Base-by-base conservation (phyloP, 768 basidiomycete species). In the Candolleomyces aberdarensis region DNA sequence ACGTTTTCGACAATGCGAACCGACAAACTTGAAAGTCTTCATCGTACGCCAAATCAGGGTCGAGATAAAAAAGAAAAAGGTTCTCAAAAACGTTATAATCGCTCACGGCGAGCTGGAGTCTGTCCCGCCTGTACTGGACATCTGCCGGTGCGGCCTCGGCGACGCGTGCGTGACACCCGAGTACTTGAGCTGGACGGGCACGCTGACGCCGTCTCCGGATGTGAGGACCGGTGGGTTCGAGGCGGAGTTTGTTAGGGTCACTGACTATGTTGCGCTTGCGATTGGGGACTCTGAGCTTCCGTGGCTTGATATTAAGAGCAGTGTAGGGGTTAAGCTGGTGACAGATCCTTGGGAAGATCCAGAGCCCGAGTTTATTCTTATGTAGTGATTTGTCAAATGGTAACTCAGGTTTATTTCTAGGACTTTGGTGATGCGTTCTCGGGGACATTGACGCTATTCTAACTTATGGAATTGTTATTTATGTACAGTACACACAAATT, bases 191-290 rank as follows among this genome's bases (percentile, higher is more conserved):
- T 88, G 5, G 86, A 87, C 63, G 88, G 86, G 81, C 82, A 82
- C 59, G 86, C 86, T n/a, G 77, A 82, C 58, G 62, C 86, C 13
- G 47, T 64, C 67, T 10, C 65, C 74, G 17, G 74, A 79, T 44
- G 69, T 79, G 48, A 70, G 69, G 0, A 74, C 75, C 47, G 80
- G 82, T 29, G 74, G 82, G 7, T 88, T 88, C 70, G 66, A 61
- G 36, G 77, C 70, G 9, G 74, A 76, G 6, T 60, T 71, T n/a
- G 74, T 81, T 43, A 78, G 78, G 70, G 81, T 79, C 58, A 65
- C 74, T 67, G 87, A 89, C 65, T 88, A 79, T 61, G 77, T 89
- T 31, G 76, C 80, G 17, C 69, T 88, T 19, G 72, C 76, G 2
- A 64, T 88, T 44, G 65, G 74, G 20, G 80, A 81, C 19, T 69